Evolutionary conservation across 1,139 yeast species (phyloP).

Genomic region (Nakaseomyces nivariensis): DNA sequence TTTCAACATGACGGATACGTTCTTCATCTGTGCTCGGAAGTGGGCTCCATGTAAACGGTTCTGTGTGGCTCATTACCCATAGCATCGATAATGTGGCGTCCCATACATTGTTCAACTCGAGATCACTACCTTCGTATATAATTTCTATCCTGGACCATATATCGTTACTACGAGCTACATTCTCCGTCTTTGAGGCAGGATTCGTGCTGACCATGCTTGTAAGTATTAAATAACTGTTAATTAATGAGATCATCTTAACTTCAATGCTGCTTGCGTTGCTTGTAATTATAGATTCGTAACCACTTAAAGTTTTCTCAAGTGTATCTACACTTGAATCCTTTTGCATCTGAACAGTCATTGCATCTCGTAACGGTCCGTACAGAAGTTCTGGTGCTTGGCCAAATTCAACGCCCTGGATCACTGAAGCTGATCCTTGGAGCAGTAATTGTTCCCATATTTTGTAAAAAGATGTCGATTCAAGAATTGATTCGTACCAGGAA

Average conservation of each 20-base stretch:
- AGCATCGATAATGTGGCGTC: conserved; percentile 22
- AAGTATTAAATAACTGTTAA: conserved; percentile 14
- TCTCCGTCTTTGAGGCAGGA: conserved; percentile 5
- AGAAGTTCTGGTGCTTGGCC: neutral
- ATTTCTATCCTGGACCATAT: conserved; percentile 17
- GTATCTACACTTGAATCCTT: neutral
- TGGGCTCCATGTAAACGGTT: conserved; percentile 25
- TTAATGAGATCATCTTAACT: conserved; percentile 17
- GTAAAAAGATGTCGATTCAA: conserved; percentile 18
- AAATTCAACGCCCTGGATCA: neutral
- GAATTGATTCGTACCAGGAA: conserved; percentile 14
- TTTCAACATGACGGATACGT: conserved; percentile 13
- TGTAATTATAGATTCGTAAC: neutral
- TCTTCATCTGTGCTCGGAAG: conserved; percentile 20
- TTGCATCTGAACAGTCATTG: neutral
- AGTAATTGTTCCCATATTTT: conserved; percentile 18
- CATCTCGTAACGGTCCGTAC: neutral
- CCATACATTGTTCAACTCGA: conserved; percentile 19
- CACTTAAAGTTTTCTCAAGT: neutral
- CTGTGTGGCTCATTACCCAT: conserved; percentile 25
- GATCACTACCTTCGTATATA: conserved; percentile 9
- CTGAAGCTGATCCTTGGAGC: conserved; percentile 1
- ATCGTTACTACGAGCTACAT: conserved; percentile 9
- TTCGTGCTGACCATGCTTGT: conserved; percentile 11
- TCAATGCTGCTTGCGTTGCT: conserved; percentile 8